phyloP scores from a whole-genome alignment of 2,329 filamentous ascomycete genomes.

The Trichophyton equinum region DNA sequence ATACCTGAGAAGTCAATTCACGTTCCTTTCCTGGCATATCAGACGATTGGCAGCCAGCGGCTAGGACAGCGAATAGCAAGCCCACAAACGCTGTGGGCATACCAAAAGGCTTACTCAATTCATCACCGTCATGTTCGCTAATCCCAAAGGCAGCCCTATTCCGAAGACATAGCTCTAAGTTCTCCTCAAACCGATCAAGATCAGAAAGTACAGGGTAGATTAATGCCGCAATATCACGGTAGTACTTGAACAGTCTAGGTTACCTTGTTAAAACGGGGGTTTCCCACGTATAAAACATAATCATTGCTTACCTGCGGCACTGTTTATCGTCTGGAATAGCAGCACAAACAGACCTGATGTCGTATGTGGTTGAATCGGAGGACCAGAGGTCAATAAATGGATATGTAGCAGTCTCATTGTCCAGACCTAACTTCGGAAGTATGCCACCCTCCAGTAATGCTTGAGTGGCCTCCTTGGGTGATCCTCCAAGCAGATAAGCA shows the following conservation, averaged over 20 bases:
- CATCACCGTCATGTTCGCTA: constrained; percentile 34
- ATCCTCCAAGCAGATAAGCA: constrained; percentile 46
- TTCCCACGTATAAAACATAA: neutral
- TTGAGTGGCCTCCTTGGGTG: constrained; percentile 35
- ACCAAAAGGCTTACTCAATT: constrained; percentile 45
- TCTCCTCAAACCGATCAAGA: constrained; percentile 41
- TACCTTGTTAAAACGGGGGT: neutral
- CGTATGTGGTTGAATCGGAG: constrained; percentile 45
- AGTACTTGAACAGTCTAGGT: constrained; percentile 11
- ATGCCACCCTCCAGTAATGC: constrained; percentile 49
- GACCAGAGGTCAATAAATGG: constrained; percentile 55
- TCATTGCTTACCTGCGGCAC: constrained; percentile 37
- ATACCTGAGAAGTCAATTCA: constrained; percentile 52
- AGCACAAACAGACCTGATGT: constrained; percentile 46
- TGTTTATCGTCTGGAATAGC: constrained; percentile 47
- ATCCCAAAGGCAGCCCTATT: constrained; percentile 36
- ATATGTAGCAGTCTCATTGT: constrained; percentile 53
- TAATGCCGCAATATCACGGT: constrained; percentile 26
- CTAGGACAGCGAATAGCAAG: constrained; percentile 49
- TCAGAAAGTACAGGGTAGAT: constrained; percentile 51
- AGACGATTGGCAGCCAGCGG: constrained; percentile 50
- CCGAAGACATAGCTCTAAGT: constrained; percentile 42
- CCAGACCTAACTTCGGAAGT: constrained; percentile 49
- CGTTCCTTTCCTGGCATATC: constrained; percentile 45
- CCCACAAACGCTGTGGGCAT: constrained; percentile 48